Conservation (phyloP, 164 flowering plant species). For the Vitis riparia region DNA sequence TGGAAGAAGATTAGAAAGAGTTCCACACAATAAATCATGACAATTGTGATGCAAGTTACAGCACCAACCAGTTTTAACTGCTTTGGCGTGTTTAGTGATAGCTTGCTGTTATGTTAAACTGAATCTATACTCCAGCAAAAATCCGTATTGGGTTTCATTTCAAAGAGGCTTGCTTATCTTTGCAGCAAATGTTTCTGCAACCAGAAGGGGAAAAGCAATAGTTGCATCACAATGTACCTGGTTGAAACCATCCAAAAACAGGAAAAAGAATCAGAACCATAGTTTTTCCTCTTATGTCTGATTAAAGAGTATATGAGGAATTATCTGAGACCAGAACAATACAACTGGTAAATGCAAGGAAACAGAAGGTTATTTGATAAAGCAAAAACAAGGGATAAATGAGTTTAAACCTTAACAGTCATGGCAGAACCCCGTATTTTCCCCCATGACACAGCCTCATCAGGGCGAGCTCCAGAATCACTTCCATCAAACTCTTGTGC, state of each 20-base stretch:
- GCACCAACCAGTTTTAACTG: too few species aligned
- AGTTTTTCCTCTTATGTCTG: not conserved
- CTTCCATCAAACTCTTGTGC: slow-evolving; percentile 99
- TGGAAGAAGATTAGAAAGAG: too few species aligned
- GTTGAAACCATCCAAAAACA: slow-evolving; percentile 8
- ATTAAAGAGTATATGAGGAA: not conserved
- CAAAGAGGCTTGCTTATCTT: slow-evolving; percentile 11
- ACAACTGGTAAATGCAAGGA: not conserved
- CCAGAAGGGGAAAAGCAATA: slow-evolving; percentile 86
- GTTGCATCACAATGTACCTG: slow-evolving; percentile 99
- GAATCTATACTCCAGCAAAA: too few species aligned
- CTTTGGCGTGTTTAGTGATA: too few species aligned
- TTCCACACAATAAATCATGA: too few species aligned
- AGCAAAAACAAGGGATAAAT: not conserved
- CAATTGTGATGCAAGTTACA: too few species aligned
- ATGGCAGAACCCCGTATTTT: slow-evolving; percentile 88
- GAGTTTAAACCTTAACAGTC: slow-evolving; percentile 68
- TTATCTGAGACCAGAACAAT: not conserved
- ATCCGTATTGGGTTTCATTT: too few species aligned
- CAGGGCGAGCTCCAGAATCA: slow-evolving; percentile 97
- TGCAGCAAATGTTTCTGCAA: slow-evolving; percentile 92
- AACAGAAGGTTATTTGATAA: not conserved
- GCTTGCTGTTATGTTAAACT: too few species aligned
- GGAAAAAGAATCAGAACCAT: not conserved
- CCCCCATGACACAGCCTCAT: slow-evolving; percentile 98